Conservation (phyloP, 345 rosid genomes). For the Stellera chamaejasme region DNA sequence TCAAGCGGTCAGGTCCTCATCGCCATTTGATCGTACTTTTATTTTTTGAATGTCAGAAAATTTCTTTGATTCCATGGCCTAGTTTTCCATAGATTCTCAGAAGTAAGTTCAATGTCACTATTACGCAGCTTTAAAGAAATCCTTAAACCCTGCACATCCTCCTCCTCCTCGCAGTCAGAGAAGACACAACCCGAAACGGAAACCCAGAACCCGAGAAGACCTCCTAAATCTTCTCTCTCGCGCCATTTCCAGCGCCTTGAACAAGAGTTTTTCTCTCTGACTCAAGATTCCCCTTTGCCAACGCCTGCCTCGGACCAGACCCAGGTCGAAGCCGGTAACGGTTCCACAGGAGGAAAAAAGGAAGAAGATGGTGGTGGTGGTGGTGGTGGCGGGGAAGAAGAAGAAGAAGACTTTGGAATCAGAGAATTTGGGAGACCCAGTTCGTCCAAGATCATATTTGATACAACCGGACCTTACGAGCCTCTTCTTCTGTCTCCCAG, state of each 20-base stretch:
- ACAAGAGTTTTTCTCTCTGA: slow-evolving; percentile 30
- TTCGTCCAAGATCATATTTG: slow-evolving; percentile 51
- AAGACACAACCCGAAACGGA: slow-evolving; percentile 29
- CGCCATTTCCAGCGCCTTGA: slow-evolving; percentile 77
- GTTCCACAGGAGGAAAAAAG: slow-evolving; percentile 10
- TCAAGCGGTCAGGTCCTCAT: too few relatives aligned
- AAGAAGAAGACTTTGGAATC: slow-evolving; percentile 17
- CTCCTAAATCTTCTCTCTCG: slow-evolving; percentile 76
- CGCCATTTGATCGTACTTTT: too few relatives aligned
- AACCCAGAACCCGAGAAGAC: slow-evolving; percentile 38
- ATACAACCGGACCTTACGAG: slow-evolving; percentile 68
- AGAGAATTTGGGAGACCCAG: slow-evolving; percentile 50
- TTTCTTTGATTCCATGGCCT: too few relatives aligned
- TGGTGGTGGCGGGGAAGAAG: slow-evolving; percentile 22
- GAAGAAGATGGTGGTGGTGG: slow-evolving; percentile 9
- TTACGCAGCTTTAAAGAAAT: slow-evolving; percentile 55
- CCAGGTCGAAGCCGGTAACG: slow-evolving; percentile 9
- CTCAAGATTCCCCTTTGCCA: slow-evolving; percentile 12
- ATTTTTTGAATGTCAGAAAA: too few relatives aligned
- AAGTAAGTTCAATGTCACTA: slow-evolving; percentile 31
- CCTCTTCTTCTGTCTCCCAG: slow-evolving; percentile 21
- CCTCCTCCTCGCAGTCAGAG: slow-evolving; percentile 33
- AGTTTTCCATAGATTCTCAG: not conserved
- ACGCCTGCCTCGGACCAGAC: slow-evolving; percentile 12
- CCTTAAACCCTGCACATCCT: slow-evolving; percentile 50